Percentiles rank a stretch among this genome's conserved stretches.
phyloP scores from a whole-genome alignment of 768 basidiomycete genomes.

The Russula abietina region DNA sequence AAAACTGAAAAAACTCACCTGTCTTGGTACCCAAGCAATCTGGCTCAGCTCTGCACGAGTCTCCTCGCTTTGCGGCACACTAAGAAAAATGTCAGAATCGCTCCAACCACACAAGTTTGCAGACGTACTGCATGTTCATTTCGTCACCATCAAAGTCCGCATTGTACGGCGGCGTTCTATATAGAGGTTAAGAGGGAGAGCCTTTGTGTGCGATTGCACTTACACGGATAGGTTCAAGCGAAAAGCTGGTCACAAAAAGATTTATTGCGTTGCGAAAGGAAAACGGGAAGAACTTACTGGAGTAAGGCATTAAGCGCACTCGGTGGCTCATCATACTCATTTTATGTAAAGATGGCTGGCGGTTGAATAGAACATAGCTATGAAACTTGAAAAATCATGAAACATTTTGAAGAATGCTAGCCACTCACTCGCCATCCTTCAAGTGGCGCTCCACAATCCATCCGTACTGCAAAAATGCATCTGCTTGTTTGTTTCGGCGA shows the following conservation, averaged over 20 bases:
- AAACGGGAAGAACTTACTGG: constrained; percentile 54
- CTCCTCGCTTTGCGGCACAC: constrained; percentile 96
- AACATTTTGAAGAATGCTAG: neutral
- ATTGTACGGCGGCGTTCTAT: constrained; percentile 92
- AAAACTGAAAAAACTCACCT: constrained; percentile 65
- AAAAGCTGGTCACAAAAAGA: constrained; percentile 56
- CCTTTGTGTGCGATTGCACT: constrained; percentile 34
- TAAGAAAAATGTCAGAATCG: constrained; percentile 31
- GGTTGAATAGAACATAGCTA: constrained; percentile 93
- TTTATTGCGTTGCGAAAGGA: neutral
- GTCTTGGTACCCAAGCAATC: constrained; percentile 97
- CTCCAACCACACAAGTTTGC: neutral
- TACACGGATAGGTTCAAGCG: constrained; percentile 97
- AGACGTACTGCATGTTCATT: constrained; percentile 99
- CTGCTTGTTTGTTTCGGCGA: constrained; percentile 92
- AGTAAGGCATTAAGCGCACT: constrained; percentile 95
- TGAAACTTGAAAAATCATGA: neutral
- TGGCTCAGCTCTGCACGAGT: constrained; percentile 97
- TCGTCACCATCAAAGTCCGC: constrained; percentile 99
- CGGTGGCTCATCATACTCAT: constrained; percentile 99
- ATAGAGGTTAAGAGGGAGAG: constrained; percentile 28
- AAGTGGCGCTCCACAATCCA: constrained; percentile 98
- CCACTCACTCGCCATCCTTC: constrained; percentile 93
- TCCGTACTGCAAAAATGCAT: constrained; percentile 93
- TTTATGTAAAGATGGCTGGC: constrained; percentile 96